Conservation (phyloP, 208 protist species). For the Angomonas ambiguus region DNA sequence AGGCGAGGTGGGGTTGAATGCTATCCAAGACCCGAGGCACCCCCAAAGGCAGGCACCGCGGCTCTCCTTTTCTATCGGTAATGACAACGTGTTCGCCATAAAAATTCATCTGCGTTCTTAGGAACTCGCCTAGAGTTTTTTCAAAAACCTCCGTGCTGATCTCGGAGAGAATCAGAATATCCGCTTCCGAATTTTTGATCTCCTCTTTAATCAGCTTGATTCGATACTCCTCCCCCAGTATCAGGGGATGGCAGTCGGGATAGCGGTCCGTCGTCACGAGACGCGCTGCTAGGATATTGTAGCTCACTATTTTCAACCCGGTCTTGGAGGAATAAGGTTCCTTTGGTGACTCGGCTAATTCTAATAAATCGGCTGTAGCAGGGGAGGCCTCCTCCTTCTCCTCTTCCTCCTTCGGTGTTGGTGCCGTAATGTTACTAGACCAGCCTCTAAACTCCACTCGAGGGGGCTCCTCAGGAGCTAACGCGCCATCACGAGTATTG, state of each 20-base stretch:
- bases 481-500: constrained; percentile 22
- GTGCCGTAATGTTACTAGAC: constrained; percentile 50
- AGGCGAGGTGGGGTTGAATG: not conserved
- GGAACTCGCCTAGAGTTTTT: constrained; percentile 41
- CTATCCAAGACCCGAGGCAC: not conserved
- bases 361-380: not conserved
- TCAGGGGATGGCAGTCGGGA: constrained; percentile 46
- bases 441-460: constrained; percentile 43
- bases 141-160: constrained; percentile 74
- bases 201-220: constrained; percentile 61
- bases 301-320: constrained; percentile 55
- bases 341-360: not conserved
- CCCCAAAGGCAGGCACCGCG: constrained; percentile 21
- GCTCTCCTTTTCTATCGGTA: constrained; percentile 47
- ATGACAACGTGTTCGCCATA: constrained; percentile 69
- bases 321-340: not conserved
- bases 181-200: constrained; percentile 33
- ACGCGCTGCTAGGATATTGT: constrained; percentile 81
- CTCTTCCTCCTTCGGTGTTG: constrained; percentile 50
- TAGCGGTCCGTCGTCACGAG: constrained; percentile 71
- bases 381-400: constrained; percentile 43
- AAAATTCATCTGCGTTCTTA: constrained; percentile 39
- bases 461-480: constrained; percentile 11
- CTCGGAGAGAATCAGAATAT: constrained; percentile 70
- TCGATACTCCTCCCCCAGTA: constrained; percentile 74